phyloP scores from a whole-genome alignment of 2,329 filamentous ascomycete species.

The Botrytis cinerea region DNA sequence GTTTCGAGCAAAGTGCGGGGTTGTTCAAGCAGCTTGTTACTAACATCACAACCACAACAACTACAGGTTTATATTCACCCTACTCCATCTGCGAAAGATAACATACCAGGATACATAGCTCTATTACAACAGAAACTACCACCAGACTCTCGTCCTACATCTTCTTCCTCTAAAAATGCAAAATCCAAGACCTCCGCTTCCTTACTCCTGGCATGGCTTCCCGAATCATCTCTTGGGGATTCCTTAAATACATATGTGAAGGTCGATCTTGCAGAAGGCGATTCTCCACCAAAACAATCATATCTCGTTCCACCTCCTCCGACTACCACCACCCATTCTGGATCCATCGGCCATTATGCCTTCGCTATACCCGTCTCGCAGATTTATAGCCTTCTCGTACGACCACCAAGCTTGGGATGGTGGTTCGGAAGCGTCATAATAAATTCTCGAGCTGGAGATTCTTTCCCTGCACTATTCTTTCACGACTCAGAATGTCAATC shows the following conservation, averaged over 20 bases:
- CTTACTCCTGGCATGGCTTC: constrained; percentile 88
- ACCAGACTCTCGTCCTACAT: constrained; percentile 36
- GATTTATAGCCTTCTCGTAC: constrained; percentile 86
- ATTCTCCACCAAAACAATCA: constrained; percentile 79
- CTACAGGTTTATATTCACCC: constrained; percentile 91
- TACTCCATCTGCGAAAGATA: constrained; percentile 89
- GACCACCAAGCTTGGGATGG: constrained; percentile 93
- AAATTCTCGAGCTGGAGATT: constrained; percentile 87
- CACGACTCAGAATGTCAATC: constrained; percentile 96
- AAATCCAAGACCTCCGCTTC: constrained; percentile 62
- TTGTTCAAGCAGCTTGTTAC: constrained; percentile 11
- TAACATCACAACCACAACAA: constrained; percentile 29
- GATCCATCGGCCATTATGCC: constrained; percentile 75
- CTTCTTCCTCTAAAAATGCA: constrained; percentile 45
- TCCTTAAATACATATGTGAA: constrained; percentile 90
- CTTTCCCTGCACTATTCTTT: constrained; percentile 94
- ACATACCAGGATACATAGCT: constrained; percentile 91
- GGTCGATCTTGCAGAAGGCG: constrained; percentile 82
- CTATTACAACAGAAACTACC: constrained; percentile 82
- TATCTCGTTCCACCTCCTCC: constrained; percentile 92
- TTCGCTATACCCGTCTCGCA: constrained; percentile 90
- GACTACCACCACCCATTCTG: constrained; percentile 74
- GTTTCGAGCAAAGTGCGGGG: constrained; percentile 23
- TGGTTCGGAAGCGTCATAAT: constrained; percentile 97
- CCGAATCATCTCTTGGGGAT: constrained; percentile 84